These are phyloP conservation scores for Hebeloma cylindrosporum DNA, from an alignment of 768 basidiomycete species.

Conservation along the genomic window DNA sequence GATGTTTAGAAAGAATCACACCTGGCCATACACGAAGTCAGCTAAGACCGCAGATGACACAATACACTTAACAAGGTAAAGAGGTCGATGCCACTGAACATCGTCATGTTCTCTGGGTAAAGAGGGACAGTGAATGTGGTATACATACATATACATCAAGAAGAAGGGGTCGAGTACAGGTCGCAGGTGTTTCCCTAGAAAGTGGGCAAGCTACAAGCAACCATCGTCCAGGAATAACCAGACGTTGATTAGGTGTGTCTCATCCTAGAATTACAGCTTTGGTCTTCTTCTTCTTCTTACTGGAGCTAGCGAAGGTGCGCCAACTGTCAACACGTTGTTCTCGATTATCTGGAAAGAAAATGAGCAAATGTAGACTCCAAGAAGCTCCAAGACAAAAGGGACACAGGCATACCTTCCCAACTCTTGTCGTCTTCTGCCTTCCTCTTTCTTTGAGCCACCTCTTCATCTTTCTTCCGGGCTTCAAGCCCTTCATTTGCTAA, in stretches of 20 bases:
- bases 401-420: constrained; percentile 74
- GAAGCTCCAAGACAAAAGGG: neutral
- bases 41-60: constrained; percentile 19
- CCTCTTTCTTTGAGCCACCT: constrained; percentile 70
- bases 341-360: constrained; percentile 52
- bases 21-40: constrained; percentile 14
- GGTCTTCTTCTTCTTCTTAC: constrained; percentile 83
- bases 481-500: constrained; percentile 90
- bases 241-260: constrained; percentile 21
- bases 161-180: constrained; percentile 13
- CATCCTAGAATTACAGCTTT: constrained; percentile 69
- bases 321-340: constrained; percentile 85
- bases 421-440: constrained; percentile 85
- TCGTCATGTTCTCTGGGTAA: constrained; percentile 3
- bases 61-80: constrained; percentile 22
- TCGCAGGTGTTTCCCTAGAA: constrained; percentile 9
- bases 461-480: constrained; percentile 91
- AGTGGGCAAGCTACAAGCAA: constrained; percentile 6
- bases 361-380: constrained; percentile 1
- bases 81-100: neutral
- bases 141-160: constrained; percentile 20
- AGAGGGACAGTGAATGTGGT: constrained; percentile 2
- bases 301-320: constrained; percentile 66
- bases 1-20: neutral
- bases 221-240: constrained; percentile 9